Conservation (phyloP, 495 filamentous ascomycete species). For the Delitschia confertaspora region DNA sequence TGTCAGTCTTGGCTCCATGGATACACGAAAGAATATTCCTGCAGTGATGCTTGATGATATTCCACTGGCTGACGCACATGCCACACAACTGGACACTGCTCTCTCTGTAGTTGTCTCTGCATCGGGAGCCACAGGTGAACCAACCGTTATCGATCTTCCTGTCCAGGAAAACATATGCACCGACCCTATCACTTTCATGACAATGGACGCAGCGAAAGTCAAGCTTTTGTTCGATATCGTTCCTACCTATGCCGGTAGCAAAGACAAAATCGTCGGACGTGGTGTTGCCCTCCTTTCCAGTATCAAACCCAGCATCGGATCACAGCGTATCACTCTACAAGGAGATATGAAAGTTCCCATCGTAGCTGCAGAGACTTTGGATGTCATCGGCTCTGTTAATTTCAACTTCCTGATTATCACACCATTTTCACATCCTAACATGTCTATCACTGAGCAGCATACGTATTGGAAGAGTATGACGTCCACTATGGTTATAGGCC, state of each 20-base stretch:
- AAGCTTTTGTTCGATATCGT: constrained; percentile 91
- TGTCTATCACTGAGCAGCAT: constrained; percentile 77
- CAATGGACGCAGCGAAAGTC: constrained; percentile 67
- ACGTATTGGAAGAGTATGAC: constrained; percentile 91
- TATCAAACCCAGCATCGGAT: constrained; percentile 70
- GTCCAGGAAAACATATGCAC: constrained; percentile 89
- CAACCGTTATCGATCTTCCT: constrained; percentile 81
- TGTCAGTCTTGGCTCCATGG: constrained; percentile 89
- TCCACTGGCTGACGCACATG: constrained; percentile 75
- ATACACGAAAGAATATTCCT: constrained; percentile 68
- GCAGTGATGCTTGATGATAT: constrained; percentile 86
- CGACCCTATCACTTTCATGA: constrained; percentile 81
- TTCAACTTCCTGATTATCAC: constrained; percentile 96
- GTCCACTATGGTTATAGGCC: constrained; percentile 85
- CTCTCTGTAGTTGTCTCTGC: constrained; percentile 90
- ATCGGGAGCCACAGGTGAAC: constrained; percentile 73
- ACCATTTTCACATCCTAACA: constrained; percentile 86
- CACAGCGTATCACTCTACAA: constrained; percentile 74
- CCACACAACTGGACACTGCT: constrained; percentile 87
- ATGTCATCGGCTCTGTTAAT: constrained; percentile 86
- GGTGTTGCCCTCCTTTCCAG: constrained; percentile 83
- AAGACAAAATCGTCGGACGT: constrained; percentile 80
- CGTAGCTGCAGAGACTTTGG: constrained; percentile 66
- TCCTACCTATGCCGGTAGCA: constrained; percentile 83
- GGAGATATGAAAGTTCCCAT: constrained; percentile 92